Percentiles rank a stretch among this genome's conserved stretches.
phyloP scores from a whole-genome alignment of 2,329 filamentous ascomycete species.

The Pseudocercospora fijiensis region DNA sequence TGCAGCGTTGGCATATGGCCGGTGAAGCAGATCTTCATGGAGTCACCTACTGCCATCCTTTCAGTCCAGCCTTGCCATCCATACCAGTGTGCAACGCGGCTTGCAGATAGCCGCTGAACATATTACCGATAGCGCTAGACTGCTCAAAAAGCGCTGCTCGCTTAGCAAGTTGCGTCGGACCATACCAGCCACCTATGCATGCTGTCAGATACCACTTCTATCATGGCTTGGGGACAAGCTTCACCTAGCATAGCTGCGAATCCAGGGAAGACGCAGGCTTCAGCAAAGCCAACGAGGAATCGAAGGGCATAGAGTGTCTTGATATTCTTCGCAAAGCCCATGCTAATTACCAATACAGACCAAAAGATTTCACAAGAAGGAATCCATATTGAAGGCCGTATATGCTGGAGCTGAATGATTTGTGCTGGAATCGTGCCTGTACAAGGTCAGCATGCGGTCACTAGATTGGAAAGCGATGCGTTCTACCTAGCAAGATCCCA shows the following conservation, averaged over 20 bases:
- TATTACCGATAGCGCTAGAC: conserved; percentile 45
- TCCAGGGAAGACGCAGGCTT: conserved; percentile 10
- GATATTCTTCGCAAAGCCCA: conserved; percentile 18
- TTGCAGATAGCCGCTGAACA: conserved; percentile 56
- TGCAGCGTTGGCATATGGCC: background rate
- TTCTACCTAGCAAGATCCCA: conserved; percentile 12
- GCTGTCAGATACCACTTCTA: background rate
- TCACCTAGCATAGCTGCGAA: conserved; percentile 11
- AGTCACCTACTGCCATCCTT: conserved; percentile 47
- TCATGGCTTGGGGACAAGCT: too few relatives aligned
- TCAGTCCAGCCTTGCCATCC: conserved; percentile 39
- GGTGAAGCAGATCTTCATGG: conserved; percentile 20
- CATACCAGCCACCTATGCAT: conserved; percentile 11
- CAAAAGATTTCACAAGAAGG: conserved; percentile 50
- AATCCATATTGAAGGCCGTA: conserved; percentile 51
- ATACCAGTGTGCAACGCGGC: conserved; percentile 51
- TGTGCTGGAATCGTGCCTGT: conserved; percentile 16
- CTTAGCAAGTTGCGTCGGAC: conserved; percentile 35
- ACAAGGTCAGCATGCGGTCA: background rate
- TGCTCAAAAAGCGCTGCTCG: conserved; percentile 55
- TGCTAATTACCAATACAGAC: conserved; percentile 38
- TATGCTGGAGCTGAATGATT: conserved; percentile 48
- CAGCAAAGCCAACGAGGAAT: conserved; percentile 13
- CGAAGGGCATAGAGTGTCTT: conserved; percentile 13
- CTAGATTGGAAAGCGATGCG: background rate